Conservation (phyloP, 2,329 filamentous ascomycete genomes). For the Fusarium multiceps region DNA sequence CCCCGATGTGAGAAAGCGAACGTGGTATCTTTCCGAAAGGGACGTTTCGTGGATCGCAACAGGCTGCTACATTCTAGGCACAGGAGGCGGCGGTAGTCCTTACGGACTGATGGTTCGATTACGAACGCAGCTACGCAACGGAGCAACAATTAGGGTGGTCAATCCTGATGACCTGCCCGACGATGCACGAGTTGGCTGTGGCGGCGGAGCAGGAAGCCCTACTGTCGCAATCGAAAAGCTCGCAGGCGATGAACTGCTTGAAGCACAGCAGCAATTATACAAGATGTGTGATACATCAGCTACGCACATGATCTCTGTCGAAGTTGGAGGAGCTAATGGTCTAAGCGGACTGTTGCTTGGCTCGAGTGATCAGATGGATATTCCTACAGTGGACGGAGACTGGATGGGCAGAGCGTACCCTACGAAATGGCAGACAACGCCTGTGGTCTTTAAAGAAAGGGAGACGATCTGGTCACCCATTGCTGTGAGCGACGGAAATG, state of each 20-base stretch:
- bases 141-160: constrained; percentile 63
- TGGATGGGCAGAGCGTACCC: constrained; percentile 69
- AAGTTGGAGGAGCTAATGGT: constrained; percentile 76
- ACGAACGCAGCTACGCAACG: constrained; percentile 61
- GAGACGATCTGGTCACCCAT: constrained; percentile 59
- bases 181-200: constrained; percentile 64
- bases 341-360: constrained; percentile 68
- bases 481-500: constrained; percentile 63
- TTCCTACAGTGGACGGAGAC: constrained; percentile 65
- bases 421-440: constrained; percentile 66
- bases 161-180: constrained; percentile 62
- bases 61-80: constrained; percentile 71
- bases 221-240: constrained; percentile 71
- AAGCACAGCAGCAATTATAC: constrained; percentile 64
- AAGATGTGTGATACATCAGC: constrained; percentile 59
- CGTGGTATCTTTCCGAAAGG: constrained; percentile 68
- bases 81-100: constrained; percentile 68
- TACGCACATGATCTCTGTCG: constrained; percentile 70
- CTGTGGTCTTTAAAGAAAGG: constrained; percentile 62
- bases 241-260: constrained; percentile 65
- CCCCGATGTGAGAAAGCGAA: constrained; percentile 61
- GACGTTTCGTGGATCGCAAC: constrained; percentile 68
- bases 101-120: constrained; percentile 64
- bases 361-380: constrained; percentile 62
- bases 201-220: constrained; percentile 68